phyloP scores from a whole-genome alignment of 2,329 filamentous ascomycete genomes.

The Rhynchosporium secalis region DNA sequence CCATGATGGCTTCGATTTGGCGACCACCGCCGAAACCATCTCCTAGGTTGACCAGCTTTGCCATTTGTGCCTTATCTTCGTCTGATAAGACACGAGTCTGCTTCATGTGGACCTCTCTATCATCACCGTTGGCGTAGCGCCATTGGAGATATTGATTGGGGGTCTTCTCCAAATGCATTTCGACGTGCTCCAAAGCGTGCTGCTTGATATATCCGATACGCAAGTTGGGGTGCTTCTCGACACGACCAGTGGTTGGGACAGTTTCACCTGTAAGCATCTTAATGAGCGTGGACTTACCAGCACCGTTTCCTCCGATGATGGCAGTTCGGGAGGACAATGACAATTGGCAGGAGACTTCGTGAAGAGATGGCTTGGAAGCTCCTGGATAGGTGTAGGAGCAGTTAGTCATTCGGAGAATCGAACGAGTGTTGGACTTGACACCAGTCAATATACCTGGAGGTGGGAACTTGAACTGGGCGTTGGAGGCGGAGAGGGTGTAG shows the following conservation, averaged over 20 bases:
- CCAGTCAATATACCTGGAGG: constrained; percentile 90
- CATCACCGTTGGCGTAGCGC: constrained; percentile 96
- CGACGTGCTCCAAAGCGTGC: constrained; percentile 97
- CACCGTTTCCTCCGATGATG: constrained; percentile 96
- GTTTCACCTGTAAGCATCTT: constrained; percentile 94
- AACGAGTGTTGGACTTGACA: constrained; percentile 91
- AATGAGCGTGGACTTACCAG: constrained; percentile 96
- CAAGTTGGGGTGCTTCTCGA: constrained; percentile 97
- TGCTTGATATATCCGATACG: constrained; percentile 99
- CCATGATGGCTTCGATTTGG: constrained; percentile 85
- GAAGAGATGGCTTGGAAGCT: constrained; percentile 80
- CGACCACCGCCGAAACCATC: constrained; percentile 72
- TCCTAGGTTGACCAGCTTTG: constrained; percentile 80
- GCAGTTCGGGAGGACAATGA: constrained; percentile 89
- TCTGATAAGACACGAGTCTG: constrained; percentile 88
- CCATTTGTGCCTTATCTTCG: constrained; percentile 86
- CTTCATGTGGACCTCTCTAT: constrained; percentile 96
- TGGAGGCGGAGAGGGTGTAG: constrained; percentile 87
- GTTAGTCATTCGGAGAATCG: constrained; percentile 93
- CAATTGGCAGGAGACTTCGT: constrained; percentile 84
- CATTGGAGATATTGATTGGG: constrained; percentile 98
- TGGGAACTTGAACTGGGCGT: constrained; percentile 97
- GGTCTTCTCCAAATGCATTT: constrained; percentile 99
- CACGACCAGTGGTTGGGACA: constrained; percentile 78
- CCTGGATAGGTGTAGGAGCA: constrained; percentile 94